Base-by-base conservation (phyloP, 768 basidiomycete genomes). In the Tephrocybe sp. region DNA sequence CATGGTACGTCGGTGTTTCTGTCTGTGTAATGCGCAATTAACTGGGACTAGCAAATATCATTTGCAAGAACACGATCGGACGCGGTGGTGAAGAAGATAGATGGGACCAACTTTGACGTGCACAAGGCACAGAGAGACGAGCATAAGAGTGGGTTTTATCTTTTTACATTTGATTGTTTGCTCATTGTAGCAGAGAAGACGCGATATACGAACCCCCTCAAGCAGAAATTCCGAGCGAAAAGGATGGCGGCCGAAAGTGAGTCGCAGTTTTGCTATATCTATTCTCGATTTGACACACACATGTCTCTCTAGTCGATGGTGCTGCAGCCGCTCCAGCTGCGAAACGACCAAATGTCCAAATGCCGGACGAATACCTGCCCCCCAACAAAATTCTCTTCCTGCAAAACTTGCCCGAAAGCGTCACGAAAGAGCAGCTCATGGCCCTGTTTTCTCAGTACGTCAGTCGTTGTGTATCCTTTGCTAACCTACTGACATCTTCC, bases 301-400 rank as follows among this genome's bases (percentile, higher is more conserved):
- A 37, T n/a, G n/a, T 41, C 46, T 25, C 8, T 48, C 30, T 54
- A 87, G 89, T 85, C 65, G 89, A 89, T 39, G 88, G 89, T 21
- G 80, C 77, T 22, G 72, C 82, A 3, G 76, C 87, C 6, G 70
- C 75, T 5, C 82, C 89, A 9, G 82, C 79, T 25, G 69, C 88
- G 16, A 91, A 85, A 69, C 81, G 89, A 35, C 89, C 89, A 19
- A 83, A 85, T 57, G 88, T 97, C 52, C 92, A 95, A 66, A 97
- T 98, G 93, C 95, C 96, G 32, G 97, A 99, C 86, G 97, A 99
- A 68, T 98, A 98, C 68, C 82, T 99, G 6, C 97, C 97, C 1
- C 96, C 97, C 31, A 99, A 99, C 87, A 94, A 95, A 68, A 96
- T 98, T 69, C 80, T 99, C 44, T 99, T 99, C 81, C 67, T 99